Evolutionary conservation across 129 eudicot genomes (phyloP), one percentile per base, ranked within the genome.

Genomic region (Smallanthus sonchifolius): DNA sequence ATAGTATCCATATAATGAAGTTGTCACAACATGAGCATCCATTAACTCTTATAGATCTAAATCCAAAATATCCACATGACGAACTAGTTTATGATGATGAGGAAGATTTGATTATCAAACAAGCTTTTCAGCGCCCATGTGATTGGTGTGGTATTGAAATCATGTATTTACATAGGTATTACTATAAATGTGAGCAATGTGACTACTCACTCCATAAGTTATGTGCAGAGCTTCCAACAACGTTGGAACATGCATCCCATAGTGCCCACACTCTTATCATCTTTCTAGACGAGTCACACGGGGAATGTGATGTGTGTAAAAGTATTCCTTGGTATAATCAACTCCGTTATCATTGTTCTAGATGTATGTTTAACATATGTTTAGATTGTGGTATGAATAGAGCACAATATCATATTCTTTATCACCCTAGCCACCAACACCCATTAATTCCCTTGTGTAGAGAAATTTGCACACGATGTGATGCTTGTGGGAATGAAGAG

Each of bases 31-130:
- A 69, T 15, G 11, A 48, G 7, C 74, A 69, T 34, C 19, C 74
- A 48, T n/a, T 69, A 11, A 13, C 42, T 43, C 74, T 48, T 32
- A 6, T 48, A 47, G 61, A 69, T 69, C n/a, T 69, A 30, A 47
- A 69, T 47, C 74, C 45, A 16, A 28, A 15, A 48, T 69, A 69
- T 48, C 74, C 74, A 32, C 60, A 32, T 3, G 60, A 69, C 34
- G 74, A 47, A 69, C 10, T 13, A 30, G 61, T 30, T 15, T 48
- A 69, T 16, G 74, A 69, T 19, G 74, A 69, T 44, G 61, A 69
- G 10, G 40, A 28, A 28, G 65, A 59, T 59, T 59, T 59, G 39
- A 59, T 59, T 10, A 11, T 10, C 2, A 28, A 59, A 59, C 65
- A 59, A 59, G 16, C 11, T 16, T 59, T 59, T 30, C 65, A 30